phyloP scores from a whole-genome alignment of 768 basidiomycete species.

The Termitomyces sp. region DNA sequence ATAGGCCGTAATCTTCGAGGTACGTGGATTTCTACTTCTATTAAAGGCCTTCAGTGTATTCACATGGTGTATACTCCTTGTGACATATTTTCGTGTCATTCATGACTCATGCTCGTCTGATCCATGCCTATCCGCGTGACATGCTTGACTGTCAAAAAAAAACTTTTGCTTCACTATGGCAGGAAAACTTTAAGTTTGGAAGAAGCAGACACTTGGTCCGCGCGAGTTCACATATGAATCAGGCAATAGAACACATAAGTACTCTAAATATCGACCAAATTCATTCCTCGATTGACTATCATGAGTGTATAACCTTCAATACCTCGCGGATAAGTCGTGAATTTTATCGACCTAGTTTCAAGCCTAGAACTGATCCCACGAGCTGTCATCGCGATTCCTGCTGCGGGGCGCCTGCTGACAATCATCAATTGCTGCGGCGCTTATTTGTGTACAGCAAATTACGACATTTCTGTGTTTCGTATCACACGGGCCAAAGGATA shows the following conservation, averaged over 20 bases:
- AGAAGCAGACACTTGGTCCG: neutral
- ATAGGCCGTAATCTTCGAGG: conserved; percentile 13
- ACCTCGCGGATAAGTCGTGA: neutral
- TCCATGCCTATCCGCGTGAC: neutral
- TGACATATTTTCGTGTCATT: neutral
- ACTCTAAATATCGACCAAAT: no score
- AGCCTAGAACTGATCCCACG: neutral
- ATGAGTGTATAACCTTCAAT: neutral
- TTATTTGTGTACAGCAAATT: neutral
- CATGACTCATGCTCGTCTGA: neutral
- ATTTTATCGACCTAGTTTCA: neutral
- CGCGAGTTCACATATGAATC: neutral
- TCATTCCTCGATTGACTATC: neutral
- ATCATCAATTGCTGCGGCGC: neutral
- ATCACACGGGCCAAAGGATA: neutral
- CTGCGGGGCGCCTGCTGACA: neutral
- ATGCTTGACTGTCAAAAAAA: no score
- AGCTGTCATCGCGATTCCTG: neutral
- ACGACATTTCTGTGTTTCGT: no score
- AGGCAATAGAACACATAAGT: neutral
- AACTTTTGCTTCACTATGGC: neutral
- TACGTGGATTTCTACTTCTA: neutral
- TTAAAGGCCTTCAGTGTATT: neutral
- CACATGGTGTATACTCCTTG: neutral
- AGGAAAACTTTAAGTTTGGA: no score